Percentiles rank a stretch among this genome's conserved stretches.
Evolutionary conservation across 495 filamentous ascomycete species (phyloP).

Genomic region (Neurospora sp.): DNA sequence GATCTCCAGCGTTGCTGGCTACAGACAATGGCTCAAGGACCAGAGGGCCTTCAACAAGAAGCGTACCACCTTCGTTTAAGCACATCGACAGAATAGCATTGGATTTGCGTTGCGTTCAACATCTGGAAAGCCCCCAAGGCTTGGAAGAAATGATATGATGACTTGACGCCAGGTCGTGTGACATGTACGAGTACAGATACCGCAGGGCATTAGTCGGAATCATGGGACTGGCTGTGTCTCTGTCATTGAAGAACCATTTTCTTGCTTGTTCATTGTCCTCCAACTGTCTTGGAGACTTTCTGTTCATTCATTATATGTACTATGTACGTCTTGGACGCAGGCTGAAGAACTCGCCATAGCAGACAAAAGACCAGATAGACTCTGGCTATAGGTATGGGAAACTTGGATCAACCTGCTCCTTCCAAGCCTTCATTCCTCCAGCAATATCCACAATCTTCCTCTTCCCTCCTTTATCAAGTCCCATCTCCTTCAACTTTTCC

Average conservation of each 20-base stretch:
- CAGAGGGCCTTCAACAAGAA: conserved; percentile 96
- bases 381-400: conserved; percentile 56
- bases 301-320: neutral
- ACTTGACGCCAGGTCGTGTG: neutral
- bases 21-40: conserved; percentile 92
- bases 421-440: conserved; percentile 81
- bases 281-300: neutral
- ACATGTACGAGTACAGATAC: neutral
- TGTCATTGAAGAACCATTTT: neutral
- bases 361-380: conserved; percentile 8
- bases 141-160: neutral
- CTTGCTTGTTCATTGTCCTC: neutral
- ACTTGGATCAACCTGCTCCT: conserved; percentile 56
- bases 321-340: neutral
- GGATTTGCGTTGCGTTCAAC: neutral
- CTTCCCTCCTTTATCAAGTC: conserved; percentile 44
- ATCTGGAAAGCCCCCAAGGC: neutral
- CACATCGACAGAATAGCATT: neutral
- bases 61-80: conserved; percentile 50
- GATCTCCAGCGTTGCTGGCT: conserved; percentile 84
- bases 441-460: conserved; percentile 65
- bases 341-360: neutral
- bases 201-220: neutral
- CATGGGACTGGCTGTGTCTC: neutral
- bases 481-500: conserved; percentile 56